Conservation (phyloP, 1,284 basidiomycete genomes). For the Athelia psychrophila region DNA sequence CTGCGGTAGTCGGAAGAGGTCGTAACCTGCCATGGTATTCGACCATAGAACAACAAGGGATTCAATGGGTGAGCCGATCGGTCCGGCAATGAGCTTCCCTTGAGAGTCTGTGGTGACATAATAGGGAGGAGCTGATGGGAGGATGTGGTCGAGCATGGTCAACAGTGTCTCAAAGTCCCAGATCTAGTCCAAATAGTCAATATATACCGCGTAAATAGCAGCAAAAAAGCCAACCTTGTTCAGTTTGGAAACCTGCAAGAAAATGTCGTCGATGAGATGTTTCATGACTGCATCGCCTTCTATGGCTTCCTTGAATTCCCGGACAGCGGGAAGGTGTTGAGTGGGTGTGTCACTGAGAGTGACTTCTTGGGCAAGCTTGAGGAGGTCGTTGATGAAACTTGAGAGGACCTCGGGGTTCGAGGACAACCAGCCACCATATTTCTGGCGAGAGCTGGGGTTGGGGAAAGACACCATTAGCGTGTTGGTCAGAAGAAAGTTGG, state of each 20-base stretch:
- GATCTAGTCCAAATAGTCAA: constrained; percentile 8
- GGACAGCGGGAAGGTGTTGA: constrained; percentile 3
- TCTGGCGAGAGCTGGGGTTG: too few species aligned
- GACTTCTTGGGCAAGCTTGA: too few species aligned
- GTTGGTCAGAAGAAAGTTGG: too few species aligned
- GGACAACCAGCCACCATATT: too few species aligned
- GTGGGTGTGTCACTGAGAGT: background rate
- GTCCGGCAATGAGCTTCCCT: constrained; percentile 13
- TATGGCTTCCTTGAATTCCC: constrained; percentile 9
- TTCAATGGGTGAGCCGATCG: constrained; percentile 17
- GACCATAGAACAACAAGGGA: constrained; percentile 18
- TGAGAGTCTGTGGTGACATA: constrained; percentile 9
- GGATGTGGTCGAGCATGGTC: constrained; percentile 9
- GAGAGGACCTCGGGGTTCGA: too few species aligned
- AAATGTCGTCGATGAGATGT: constrained; percentile 10
- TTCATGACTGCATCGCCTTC: constrained; percentile 4
- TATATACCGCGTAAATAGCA: background rate
- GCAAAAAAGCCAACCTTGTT: constrained; percentile 9
- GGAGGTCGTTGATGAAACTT: too few species aligned
- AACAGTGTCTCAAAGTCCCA: constrained; percentile 8
- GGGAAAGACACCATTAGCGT: too few species aligned
- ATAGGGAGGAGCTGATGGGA: constrained; percentile 11
- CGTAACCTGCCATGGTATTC: constrained; percentile 19
- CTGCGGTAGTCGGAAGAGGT: constrained; percentile 13
- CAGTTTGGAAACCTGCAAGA: constrained; percentile 8